Evolutionary conservation across 192 early-diverging fungal genomes (phyloP), one percentile per base, ranked within the genome.

Genomic region (Dissophora ornata): DNA sequence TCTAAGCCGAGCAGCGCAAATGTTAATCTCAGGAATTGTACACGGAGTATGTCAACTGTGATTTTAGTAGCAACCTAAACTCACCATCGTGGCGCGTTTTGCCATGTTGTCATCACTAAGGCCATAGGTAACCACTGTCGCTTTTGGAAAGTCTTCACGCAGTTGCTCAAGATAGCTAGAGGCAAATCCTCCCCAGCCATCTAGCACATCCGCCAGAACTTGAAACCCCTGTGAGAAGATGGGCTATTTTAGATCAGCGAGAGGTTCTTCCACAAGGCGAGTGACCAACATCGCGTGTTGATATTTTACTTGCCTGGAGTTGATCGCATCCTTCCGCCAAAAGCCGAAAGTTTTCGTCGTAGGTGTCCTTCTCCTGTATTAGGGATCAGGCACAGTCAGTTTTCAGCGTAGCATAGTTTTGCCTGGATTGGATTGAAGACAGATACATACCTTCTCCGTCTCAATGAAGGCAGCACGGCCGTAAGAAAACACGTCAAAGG

Each of bases 161-260:
- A 91, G 62, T 38, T 80, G 61, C 24, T 84, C 82, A 24, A 94
- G 33, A 41, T 87, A 86, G 36, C 82, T 85, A 41, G 81, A 51
- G 18, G 84, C 67, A 61, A 85, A 94, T 4, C 92, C 92, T n/a
- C 88, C 89, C 81, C 90, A 92, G 8, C 87, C 92, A 48, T 88
- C 87, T 24, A 81, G 64, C 1, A 89, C 81, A 46, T 87, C 85
- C 0, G 86, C 83, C 40, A 92, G 25, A 1, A 91, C 70, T 83
- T 94, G 92, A 56, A 94, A 92, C 6, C 92, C 92, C 82, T 92
- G 67, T 21, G 34, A 41, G 15, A 13, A 28, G 18, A 18, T 4
- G 5, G 9, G 16, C 8, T 41, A 6, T 28, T 24, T 22, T 54
- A 9, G 21, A 25, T 41, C 5, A 42, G 22, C 36, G 57, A 32